Evolutionary conservation across 805 yeast genomes (phyloP).

Genomic region (Metschnikowia corniflorae): DNA sequence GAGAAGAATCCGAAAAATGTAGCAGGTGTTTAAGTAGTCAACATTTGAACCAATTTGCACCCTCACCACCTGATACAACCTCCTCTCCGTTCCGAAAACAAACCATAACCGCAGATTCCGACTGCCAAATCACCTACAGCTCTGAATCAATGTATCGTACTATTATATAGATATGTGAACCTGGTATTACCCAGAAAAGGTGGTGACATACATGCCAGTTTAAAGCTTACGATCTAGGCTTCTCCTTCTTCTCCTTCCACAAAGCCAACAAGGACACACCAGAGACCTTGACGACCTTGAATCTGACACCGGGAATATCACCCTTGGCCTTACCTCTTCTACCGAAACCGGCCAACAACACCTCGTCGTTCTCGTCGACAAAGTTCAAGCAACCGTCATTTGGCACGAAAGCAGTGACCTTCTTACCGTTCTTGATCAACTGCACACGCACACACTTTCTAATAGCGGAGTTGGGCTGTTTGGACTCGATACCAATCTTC

Average conservation of each 20-base stretch:
- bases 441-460: slow-evolving; percentile 99
- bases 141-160: slow-evolving; percentile 16
- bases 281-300: slow-evolving; percentile 99
- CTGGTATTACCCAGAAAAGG: too few relatives aligned
- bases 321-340: slow-evolving; percentile 99
- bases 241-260: slow-evolving; percentile 99
- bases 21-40: too few relatives aligned
- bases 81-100: too few relatives aligned
- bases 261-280: slow-evolving; percentile 99
- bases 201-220: slow-evolving; percentile 12
- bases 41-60: too few relatives aligned
- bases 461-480: slow-evolving; percentile 99
- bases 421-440: slow-evolving; percentile 99
- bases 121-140: too few relatives aligned
- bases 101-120: too few relatives aligned
- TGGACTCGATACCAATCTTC: slow-evolving; percentile 99
- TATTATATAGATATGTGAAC: slow-evolving; percentile 17
- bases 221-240: slow-evolving; percentile 96
- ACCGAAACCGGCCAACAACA: slow-evolving; percentile 99
- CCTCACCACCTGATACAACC: too few relatives aligned
- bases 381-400: slow-evolving; percentile 99
- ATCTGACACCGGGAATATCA: slow-evolving; percentile 99
- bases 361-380: slow-evolving; percentile 99
- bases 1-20: too few relatives aligned
- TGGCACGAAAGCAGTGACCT: slow-evolving; percentile 99